These are phyloP conservation scores for Populus davidiana DNA, from an alignment of 345 rosid species.

Conservation along the genomic window DNA sequence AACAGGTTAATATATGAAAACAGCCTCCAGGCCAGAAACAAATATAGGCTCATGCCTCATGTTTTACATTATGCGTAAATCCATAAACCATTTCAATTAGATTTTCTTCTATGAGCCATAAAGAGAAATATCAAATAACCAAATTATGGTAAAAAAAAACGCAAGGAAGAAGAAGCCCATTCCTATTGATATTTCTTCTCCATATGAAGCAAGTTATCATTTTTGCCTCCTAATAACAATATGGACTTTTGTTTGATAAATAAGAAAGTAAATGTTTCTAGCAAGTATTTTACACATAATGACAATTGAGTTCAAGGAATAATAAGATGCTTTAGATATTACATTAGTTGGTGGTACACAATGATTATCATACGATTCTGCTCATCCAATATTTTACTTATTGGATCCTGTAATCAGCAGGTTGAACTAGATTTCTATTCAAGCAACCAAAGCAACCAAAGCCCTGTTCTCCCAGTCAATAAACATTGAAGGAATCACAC, in stretches of 20 bases:
- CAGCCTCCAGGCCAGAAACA: not conserved
- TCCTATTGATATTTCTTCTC: not conserved
- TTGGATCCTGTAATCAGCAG: not conserved
- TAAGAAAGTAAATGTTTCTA: not conserved
- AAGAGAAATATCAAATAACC: not conserved
- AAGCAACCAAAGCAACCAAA: not conserved
- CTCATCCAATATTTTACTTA: not conserved
- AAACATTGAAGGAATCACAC: not conserved
- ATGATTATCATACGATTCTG: not conserved
- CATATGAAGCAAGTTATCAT: not conserved
- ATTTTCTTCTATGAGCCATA: not conserved
- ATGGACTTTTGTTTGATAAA: not conserved
- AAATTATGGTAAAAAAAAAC: not conserved
- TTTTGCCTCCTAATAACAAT: not conserved
- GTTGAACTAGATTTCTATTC: not conserved
- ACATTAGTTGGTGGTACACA: not conserved
- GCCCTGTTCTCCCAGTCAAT: not conserved
- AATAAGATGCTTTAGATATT: not conserved
- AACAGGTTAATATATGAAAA: slow-evolving; percentile 2
- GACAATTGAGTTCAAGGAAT: not conserved
- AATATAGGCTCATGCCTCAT: not conserved
- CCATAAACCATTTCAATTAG: not conserved
- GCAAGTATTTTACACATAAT: not conserved
- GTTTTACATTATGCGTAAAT: not conserved
- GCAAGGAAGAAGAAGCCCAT: not conserved